phyloP scores from a whole-genome alignment of 1,284 basidiomycete genomes.

The Tranzscheliella williamsii region DNA sequence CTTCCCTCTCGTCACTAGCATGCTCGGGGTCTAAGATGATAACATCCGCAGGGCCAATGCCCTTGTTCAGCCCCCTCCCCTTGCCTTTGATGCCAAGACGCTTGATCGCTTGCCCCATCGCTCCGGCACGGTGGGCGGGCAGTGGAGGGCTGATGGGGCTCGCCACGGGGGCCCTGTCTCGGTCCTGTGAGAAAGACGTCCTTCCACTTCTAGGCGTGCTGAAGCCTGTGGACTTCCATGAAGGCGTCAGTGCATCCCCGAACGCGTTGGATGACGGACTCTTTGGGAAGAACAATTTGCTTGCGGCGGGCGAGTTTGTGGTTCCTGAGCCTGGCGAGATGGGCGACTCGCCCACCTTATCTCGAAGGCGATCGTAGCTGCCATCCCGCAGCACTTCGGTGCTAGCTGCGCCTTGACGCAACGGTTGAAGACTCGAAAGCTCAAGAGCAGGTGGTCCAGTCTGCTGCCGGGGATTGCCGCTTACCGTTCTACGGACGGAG shows the following conservation, averaged over 20 bases:
- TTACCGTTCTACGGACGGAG: slow-evolving; percentile 9
- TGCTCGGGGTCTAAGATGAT: slow-evolving; percentile 2
- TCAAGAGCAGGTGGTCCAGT: too few relatives aligned
- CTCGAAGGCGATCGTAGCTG: too few relatives aligned
- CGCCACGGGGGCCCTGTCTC: slow-evolving; percentile 28
- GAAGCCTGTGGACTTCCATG: slow-evolving; percentile 18
- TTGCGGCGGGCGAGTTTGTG: slow-evolving; percentile 2
- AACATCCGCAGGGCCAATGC: slow-evolving; percentile 21
- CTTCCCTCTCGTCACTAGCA: background rate
- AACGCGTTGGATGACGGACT: slow-evolving; percentile 7
- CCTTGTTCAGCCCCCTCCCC: slow-evolving; percentile 9
- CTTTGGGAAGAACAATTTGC: slow-evolving; percentile 5
- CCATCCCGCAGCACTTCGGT: too few relatives aligned
- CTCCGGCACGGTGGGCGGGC: slow-evolving; percentile 1
- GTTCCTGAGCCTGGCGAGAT: slow-evolving; percentile 2
- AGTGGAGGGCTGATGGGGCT: slow-evolving; percentile 28
- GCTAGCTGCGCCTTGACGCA: too few relatives aligned
- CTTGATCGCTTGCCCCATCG: slow-evolving; percentile 18
- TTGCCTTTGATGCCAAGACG: slow-evolving; percentile 6
- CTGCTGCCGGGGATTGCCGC: slow-evolving; percentile 7
- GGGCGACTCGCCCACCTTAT: too few relatives aligned
- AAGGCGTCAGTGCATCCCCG: slow-evolving; percentile 16
- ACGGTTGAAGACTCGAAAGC: too few relatives aligned
- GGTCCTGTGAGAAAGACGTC: slow-evolving; percentile 32
- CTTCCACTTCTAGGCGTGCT: slow-evolving; percentile 8